Evolutionary conservation across 352 stramenopile species (phyloP).

Genomic region (Peronosclerospora sorghi): DNA sequence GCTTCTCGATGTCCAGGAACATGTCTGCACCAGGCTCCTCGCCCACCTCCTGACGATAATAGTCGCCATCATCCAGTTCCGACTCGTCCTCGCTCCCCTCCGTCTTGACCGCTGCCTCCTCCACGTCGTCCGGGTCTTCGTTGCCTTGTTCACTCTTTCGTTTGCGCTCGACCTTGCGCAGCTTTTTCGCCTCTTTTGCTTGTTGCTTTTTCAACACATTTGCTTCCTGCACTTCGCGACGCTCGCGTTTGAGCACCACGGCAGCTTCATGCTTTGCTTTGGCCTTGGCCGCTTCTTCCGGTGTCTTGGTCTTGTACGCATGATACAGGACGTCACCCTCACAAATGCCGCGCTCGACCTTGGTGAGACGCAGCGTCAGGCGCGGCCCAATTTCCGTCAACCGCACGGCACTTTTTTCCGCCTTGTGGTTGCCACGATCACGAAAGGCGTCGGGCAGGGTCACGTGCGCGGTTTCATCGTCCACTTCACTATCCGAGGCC

Average conservation of each 20-base stretch:
- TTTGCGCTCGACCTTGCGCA: slow-evolving; percentile 57
- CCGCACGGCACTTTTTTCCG: slow-evolving; percentile 89
- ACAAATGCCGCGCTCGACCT: slow-evolving; percentile 94
- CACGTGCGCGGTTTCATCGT: slow-evolving; percentile 89
- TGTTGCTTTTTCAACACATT: slow-evolving; percentile 87
- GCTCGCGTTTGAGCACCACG: slow-evolving; percentile 67
- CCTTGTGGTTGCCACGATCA: slow-evolving; percentile 87
- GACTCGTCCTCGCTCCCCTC: slow-evolving; percentile 35
- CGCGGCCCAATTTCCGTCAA: slow-evolving; percentile 94
- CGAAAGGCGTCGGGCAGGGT: slow-evolving; percentile 88
- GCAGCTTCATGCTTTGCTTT: slow-evolving; percentile 72
- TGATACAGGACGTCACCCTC: slow-evolving; percentile 97
- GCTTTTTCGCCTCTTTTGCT: slow-evolving; percentile 64
- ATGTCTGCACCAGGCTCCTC: slow-evolving; percentile 74
- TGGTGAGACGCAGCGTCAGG: slow-evolving; percentile 90
- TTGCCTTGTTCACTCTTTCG: slow-evolving; percentile 32
- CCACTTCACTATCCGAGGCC: slow-evolving; percentile 91
- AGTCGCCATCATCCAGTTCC: slow-evolving; percentile 66
- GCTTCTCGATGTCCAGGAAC: slow-evolving; percentile 43
- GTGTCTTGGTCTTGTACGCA: slow-evolving; percentile 84
- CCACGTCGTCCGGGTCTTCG: slow-evolving; percentile 43
- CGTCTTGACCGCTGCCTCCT: slow-evolving; percentile 28
- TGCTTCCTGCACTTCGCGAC: slow-evolving; percentile 79
- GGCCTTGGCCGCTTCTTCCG: slow-evolving; percentile 65
- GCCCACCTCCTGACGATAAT: slow-evolving; percentile 75